phyloP scores from a whole-genome alignment of 2,329 filamentous ascomycete genomes.

The Paraconiothyrium brasiliense region DNA sequence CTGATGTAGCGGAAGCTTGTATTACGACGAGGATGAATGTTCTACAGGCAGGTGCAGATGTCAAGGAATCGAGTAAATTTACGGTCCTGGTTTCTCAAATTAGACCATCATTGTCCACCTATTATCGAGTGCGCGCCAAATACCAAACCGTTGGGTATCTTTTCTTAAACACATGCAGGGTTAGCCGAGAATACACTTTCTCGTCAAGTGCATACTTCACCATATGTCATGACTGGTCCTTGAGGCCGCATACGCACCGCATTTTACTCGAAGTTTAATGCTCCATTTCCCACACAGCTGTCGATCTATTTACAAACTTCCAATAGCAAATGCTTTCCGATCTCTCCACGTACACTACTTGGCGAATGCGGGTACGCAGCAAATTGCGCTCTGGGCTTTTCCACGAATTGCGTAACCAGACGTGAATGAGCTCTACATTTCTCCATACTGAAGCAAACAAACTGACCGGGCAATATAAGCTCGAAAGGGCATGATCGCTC shows the following conservation, averaged over 20 bases:
- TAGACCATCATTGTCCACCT: too few species aligned
- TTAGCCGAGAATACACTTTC: too few species aligned
- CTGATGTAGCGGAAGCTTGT: neutral
- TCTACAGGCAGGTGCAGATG: too few species aligned
- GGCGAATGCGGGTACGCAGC: neutral
- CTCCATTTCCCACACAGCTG: neutral
- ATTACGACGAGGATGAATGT: neutral
- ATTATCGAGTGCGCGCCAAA: too few species aligned
- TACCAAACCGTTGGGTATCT: too few species aligned
- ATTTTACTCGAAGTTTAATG: neutral
- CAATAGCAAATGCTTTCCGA: neutral
- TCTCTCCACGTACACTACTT: neutral
- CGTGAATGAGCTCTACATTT: neutral
- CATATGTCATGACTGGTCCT: too few species aligned
- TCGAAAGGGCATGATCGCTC: conserved; percentile 5
- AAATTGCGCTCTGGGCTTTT: conserved; percentile 4
- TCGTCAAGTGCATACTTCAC: too few species aligned
- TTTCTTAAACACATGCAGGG: too few species aligned
- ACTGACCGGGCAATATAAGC: conserved; percentile 1
- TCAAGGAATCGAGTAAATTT: too few species aligned
- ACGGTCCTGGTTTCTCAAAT: too few species aligned
- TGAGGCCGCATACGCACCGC: too few species aligned
- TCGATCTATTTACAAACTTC: neutral
- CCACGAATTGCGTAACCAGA: neutral
- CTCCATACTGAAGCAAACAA: neutral